These are phyloP conservation scores for Stereocaulon alpinum DNA, from an alignment of 495 filamentous ascomycete genomes.

Conservation along the genomic window DNA sequence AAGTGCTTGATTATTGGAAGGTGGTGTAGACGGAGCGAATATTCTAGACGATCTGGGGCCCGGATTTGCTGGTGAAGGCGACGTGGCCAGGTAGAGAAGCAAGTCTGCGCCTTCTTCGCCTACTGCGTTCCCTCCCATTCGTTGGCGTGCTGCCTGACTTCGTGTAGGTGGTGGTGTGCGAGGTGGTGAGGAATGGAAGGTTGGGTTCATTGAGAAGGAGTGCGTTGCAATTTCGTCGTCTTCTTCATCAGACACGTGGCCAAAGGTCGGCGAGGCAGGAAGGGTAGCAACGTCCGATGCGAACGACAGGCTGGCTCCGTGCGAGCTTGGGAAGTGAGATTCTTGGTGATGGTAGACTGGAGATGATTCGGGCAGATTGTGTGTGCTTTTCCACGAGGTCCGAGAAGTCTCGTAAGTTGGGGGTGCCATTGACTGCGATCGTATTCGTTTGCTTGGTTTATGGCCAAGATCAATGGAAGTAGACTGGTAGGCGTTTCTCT, in stretches of 20 bases:
- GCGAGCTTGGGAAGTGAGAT: slow-evolving; percentile 50
- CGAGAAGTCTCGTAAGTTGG: slow-evolving; percentile 46
- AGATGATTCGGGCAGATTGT: slow-evolving; percentile 72
- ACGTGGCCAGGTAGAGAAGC: slow-evolving; percentile 83
- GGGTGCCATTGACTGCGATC: slow-evolving; percentile 53
- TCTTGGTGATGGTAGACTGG: slow-evolving; percentile 59
- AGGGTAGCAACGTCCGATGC: slow-evolving; percentile 60
- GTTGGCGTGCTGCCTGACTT: slow-evolving; percentile 35
- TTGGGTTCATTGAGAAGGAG: slow-evolving; percentile 53
- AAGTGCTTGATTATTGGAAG: slow-evolving; percentile 62
- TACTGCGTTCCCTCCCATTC: slow-evolving; percentile 31
- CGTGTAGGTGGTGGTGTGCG: slow-evolving; percentile 67
- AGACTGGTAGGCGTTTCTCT: slow-evolving; percentile 43
- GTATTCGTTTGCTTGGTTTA: slow-evolving; percentile 52
- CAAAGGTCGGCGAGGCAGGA: slow-evolving; percentile 53
- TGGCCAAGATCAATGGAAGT: slow-evolving; percentile 32
- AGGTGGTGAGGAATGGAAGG: slow-evolving; percentile 64
- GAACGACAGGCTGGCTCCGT: slow-evolving; percentile 57
- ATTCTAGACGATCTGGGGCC: slow-evolving; percentile 31
- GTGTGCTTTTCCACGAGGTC: slow-evolving; percentile 59
- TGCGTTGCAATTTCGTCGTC: slow-evolving; percentile 67
- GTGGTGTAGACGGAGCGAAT: slow-evolving; percentile 78
- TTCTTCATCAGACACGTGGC: slow-evolving; percentile 63
- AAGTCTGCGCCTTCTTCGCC: slow-evolving; percentile 85
- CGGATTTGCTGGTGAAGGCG: slow-evolving; percentile 68